These are phyloP conservation scores for Lachnellula cervina DNA, from an alignment of 2,329 filamentous ascomycete genomes.

Conservation along the genomic window DNA sequence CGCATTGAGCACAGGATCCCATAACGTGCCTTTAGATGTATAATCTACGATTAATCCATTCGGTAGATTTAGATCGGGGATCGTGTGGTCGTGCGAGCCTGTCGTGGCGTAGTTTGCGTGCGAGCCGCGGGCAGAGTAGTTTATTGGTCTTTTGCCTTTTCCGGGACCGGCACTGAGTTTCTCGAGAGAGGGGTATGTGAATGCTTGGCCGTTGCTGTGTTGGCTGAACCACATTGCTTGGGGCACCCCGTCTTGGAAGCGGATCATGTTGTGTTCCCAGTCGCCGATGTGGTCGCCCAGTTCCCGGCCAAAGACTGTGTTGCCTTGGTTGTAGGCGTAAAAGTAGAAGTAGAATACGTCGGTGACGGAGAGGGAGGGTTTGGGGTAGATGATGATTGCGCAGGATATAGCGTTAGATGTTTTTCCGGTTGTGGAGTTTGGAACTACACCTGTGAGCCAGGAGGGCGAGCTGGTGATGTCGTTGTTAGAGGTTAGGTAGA, in stretches of 20 bases:
- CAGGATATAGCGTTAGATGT: constrained; percentile 46
- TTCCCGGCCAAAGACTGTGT: constrained; percentile 28
- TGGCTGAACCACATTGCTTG: constrained; percentile 58
- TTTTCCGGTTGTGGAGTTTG: constrained; percentile 42
- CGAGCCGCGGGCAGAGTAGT: constrained; percentile 54
- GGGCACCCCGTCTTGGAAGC: constrained; percentile 53
- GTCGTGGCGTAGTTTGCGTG: constrained; percentile 60
- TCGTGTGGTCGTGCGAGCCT: constrained; percentile 58
- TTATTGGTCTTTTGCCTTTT: constrained; percentile 46
- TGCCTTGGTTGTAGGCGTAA: constrained; percentile 32
- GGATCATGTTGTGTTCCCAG: constrained; percentile 65
- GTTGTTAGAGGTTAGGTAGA: constrained; percentile 45
- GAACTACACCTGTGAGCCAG: constrained; percentile 49
- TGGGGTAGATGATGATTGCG: constrained; percentile 53
- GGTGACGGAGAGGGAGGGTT: constrained; percentile 42
- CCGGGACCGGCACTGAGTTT: constrained; percentile 34
- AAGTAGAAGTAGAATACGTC: constrained; percentile 35
- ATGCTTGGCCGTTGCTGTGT: constrained; percentile 58
- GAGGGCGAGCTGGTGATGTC: constrained; percentile 42
- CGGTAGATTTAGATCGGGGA: constrained; percentile 55
- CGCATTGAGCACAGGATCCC: constrained; percentile 54
- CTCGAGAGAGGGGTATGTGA: constrained; percentile 51
- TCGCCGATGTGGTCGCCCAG: constrained; percentile 53
- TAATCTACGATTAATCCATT: constrained; percentile 49
- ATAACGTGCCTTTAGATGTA: constrained; percentile 49